phyloP scores from a whole-genome alignment of 2,329 filamentous ascomycete species.

The Bipolaris victoriae region DNA sequence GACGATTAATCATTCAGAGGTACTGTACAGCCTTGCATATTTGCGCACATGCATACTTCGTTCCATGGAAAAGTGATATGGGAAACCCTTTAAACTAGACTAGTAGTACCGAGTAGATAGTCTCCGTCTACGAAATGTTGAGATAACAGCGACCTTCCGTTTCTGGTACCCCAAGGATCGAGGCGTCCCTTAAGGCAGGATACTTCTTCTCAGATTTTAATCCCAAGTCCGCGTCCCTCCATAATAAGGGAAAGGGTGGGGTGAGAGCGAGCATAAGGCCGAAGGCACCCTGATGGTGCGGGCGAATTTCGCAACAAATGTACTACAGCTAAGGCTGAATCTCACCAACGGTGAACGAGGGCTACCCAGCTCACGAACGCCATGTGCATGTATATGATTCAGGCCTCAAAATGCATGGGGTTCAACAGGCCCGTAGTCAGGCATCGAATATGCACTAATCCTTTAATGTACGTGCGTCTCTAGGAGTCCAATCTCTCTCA shows the following conservation, averaged over 20 bases:
- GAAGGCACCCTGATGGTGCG: neutral
- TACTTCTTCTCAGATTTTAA: neutral
- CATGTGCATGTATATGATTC: neutral
- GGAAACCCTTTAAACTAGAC: neutral
- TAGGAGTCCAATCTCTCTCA: constrained; percentile 44
- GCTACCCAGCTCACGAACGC: neutral
- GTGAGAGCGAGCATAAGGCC: neutral
- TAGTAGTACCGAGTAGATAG: constrained; percentile 3
- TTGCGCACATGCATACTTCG: constrained; percentile 4
- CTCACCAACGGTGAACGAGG: neutral
- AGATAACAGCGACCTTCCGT: neutral
- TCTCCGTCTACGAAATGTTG: neutral
- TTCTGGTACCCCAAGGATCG: neutral
- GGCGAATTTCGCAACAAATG: neutral
- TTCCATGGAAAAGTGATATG: neutral
- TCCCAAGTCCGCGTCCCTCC: neutral
- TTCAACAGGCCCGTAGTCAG: neutral
- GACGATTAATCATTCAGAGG: neutral
- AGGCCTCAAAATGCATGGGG: neutral
- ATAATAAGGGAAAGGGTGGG: neutral
- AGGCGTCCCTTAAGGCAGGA: neutral
- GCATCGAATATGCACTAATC: neutral
- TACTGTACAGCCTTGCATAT: neutral
- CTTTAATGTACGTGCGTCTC: neutral
- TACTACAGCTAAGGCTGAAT: neutral